Base-by-base conservation (phyloP, 805 yeast species). In the Wickerhamiella dianesei region DNA sequence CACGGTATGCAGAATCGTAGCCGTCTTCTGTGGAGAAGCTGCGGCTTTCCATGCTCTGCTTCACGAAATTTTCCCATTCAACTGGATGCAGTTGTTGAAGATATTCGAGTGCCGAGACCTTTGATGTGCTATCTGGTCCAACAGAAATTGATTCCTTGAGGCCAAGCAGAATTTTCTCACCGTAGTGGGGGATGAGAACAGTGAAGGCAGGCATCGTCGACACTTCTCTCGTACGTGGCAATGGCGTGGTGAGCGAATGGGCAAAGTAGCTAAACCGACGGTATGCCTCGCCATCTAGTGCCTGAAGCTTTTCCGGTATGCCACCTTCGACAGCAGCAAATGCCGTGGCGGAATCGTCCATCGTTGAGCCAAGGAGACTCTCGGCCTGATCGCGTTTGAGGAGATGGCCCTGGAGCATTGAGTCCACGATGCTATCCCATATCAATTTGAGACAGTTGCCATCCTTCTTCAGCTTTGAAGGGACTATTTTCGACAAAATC, bases 181-280 rank as follows among this genome's bases (percentile, higher is more conserved):
- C 71, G 62, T 81, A 87, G 61, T 87, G 95, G 6, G 96, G 96
- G 41, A 87, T 74, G 57, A 87, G 68, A 6, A 86, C 95, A 0
- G 92, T 77, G 56, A 85, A 85, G 0, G 83, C 68, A 0, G 94
- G 94, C 85, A 83, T 82, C 40, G 76, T 69, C 18, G 71, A 73
- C 5, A 80, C 72, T 0, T 85, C 74, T 12, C 72, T 64, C 0
- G 86, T 79, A 41, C 79, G 86, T 0, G 85, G 82, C 68, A 86
- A 80, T 1, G 95, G 89, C 0, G 94, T 83, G 0, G 94, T 79
- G 40, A 86, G 66, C 0, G 95, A 84, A 58, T 86, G 95, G 0
- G 96, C 95, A 69, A 86, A 86, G 59, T 83, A 86, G 0, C 94
- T 82, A 1, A 86, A 75, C 53, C 96, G 71, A 56, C 95, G 68